phyloP scores from a whole-genome alignment of 1,284 basidiomycete genomes.

The Cryptococcus sp. region DNA sequence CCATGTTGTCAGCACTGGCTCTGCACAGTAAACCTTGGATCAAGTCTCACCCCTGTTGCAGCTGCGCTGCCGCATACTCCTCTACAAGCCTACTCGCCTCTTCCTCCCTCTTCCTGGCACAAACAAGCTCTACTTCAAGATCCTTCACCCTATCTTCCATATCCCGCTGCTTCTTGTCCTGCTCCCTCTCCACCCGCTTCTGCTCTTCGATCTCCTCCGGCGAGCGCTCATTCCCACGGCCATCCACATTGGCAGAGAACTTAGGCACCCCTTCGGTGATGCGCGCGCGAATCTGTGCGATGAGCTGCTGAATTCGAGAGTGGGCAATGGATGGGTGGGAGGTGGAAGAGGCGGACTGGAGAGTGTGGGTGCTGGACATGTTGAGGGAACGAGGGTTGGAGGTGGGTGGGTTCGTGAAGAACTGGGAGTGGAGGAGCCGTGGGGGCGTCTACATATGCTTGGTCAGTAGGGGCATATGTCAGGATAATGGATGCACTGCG shows the following conservation, averaged over 20 bases:
- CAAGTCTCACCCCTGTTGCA: slow-evolving; percentile 24
- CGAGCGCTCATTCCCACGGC: neutral
- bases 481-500: neutral
- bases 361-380: slow-evolving; percentile 11
- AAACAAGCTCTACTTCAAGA: slow-evolving; percentile 43
- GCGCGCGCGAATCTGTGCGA: slow-evolving; percentile 28
- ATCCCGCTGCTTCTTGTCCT: slow-evolving; percentile 26
- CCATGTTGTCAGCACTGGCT: slow-evolving; percentile 7
- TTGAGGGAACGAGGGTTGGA: slow-evolving; percentile 3
- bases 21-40: neutral
- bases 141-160: slow-evolving; percentile 44
- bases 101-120: slow-evolving; percentile 34
- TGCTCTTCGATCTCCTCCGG: slow-evolving; percentile 30
- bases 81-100: slow-evolving; percentile 38
- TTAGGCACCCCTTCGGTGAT: slow-evolving; percentile 20
- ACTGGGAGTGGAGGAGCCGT: slow-evolving; percentile 31
- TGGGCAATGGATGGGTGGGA: slow-evolving; percentile 47
- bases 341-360: slow-evolving; percentile 37
- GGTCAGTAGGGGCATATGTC: slow-evolving; percentile 2
- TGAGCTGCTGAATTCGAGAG: slow-evolving; percentile 31
- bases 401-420: slow-evolving; percentile 18
- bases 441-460: slow-evolving; percentile 17
- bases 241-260: neutral
- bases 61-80: slow-evolving; percentile 33
- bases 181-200: slow-evolving; percentile 31